A percentile compares a stretch with the other conserved stretches of the same genome.
These are phyloP conservation scores for Reticulascus tulasneorum DNA, from an alignment of 2,329 filamentous ascomycete genomes.

Conservation along the genomic window DNA sequence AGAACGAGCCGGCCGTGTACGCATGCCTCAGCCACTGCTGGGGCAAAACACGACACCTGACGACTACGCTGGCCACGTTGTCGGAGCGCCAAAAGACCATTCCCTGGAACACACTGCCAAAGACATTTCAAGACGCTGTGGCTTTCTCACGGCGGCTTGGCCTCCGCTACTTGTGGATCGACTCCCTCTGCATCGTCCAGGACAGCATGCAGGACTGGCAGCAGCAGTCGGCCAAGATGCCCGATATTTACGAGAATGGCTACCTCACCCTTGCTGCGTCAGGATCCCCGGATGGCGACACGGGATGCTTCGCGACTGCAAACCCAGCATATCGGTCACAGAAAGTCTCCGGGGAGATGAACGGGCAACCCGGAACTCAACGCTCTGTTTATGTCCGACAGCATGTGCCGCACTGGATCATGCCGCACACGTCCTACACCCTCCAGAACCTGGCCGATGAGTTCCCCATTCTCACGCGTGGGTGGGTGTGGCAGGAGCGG, in stretches of 20 bases:
- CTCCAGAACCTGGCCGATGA: no score
- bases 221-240: constrained; percentile 8
- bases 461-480: constrained; percentile 2
- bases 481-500: constrained; percentile 1
- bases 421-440: no score
- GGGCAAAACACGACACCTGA: constrained; percentile 1
- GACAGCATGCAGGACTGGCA: constrained; percentile 14
- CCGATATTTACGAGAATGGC: constrained; percentile 4
- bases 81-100: neutral
- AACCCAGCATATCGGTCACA: no score
- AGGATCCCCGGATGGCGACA: neutral
- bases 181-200: constrained; percentile 16
- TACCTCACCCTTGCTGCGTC: constrained; percentile 6
- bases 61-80: neutral
- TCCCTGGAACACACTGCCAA: neutral
- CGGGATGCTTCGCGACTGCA: no score
- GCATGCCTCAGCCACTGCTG: constrained; percentile 10
- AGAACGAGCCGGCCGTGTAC: neutral
- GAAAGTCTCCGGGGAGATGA: no score
- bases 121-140: constrained; percentile 10
- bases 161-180: constrained; percentile 16
- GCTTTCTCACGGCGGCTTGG: constrained; percentile 8
- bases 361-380: no score
- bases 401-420: no score
- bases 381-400: no score